Base-by-base conservation (phyloP, 1,139 yeast species). In the Lodderomyces oxycetoniae region DNA sequence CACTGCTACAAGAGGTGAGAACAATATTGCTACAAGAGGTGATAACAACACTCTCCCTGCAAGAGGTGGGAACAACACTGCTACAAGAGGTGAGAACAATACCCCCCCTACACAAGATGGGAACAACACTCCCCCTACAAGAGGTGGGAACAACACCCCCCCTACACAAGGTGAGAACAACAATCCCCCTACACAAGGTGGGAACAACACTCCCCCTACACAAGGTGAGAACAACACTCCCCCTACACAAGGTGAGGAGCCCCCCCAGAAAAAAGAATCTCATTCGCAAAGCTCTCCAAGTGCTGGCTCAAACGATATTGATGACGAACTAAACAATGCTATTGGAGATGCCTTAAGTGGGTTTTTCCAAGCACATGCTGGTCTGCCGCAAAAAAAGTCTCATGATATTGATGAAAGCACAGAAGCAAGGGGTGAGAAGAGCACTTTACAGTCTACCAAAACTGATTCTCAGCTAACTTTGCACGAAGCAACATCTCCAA, bases 271-370 rank as follows among this genome's bases (percentile, higher is more conserved):
- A n/a, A n/a, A n/a, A n/a, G n/a, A n/a, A n/a, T n/a, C n/a, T n/a
- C n/a, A n/a, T n/a, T n/a, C n/a, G n/a, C n/a, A n/a, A n/a, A n/a
- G n/a, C n/a, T n/a, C n/a, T n/a, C n/a, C n/a, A n/a, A n/a, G n/a
- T n/a, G n/a, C n/a, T n/a, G n/a, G n/a, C n/a, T n/a, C n/a, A n/a
- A 20, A 29, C 8, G 31, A 25, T 14, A 6, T 5, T 7, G 32
- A 26, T n/a, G 38, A 37, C 13, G 50, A 44, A 19, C 36, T 55
- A 9, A 49, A 53, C 17, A 33, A 34, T 21, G 37, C 30, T 2
- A 37, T 37, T 5, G 40, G 34, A 3, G 32, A 31, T 31, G 40
- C 34, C n/a, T 51, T 54, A 30, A 45, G 42, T 8, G 44, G 13
- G 13, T 9, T 24, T 7, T 19, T 19, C n/a, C n/a, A n/a, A n/a